Evolutionary conservation across 306 rosid species (phyloP).

Genomic region (Herpetospermum pedunculosum): DNA sequence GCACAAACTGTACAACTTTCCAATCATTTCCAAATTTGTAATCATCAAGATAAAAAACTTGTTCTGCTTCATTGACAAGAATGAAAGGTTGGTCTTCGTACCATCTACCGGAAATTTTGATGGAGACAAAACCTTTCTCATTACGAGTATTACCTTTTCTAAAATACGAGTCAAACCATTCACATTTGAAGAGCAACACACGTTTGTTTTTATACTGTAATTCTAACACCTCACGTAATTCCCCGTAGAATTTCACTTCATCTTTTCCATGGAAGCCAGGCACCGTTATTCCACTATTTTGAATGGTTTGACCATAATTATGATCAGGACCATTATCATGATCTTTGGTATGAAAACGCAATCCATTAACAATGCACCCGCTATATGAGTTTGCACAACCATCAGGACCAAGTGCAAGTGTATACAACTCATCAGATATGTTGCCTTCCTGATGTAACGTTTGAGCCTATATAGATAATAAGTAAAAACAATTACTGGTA

Average conservation of each 20-base stretch:
- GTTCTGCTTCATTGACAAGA: neutral
- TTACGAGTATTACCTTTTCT: neutral
- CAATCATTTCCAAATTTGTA: neutral
- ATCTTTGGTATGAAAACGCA: neutral
- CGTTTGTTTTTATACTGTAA: neutral
- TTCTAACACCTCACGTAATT: neutral
- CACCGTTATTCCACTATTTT: neutral
- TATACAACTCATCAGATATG: neutral
- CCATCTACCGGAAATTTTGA: neutral
- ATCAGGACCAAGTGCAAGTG: neutral
- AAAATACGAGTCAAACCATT: neutral
- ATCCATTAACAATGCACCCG: neutral
- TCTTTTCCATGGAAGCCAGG: neutral
- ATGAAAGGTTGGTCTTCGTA: neutral
- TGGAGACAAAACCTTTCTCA: neutral
- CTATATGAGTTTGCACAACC: neutral
- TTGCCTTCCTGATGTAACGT: neutral
- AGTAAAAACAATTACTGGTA: neutral
- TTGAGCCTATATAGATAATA: neutral
- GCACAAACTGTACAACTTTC: neutral
- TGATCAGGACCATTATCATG: too few species aligned
- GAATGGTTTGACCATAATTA: neutral
- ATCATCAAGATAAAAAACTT: slow-evolving; percentile 10
- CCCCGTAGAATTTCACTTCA: neutral
- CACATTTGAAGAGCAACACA: slow-evolving; percentile 7